These are phyloP conservation scores for Penicillium arizonense DNA, from an alignment of 495 filamentous ascomycete genomes.

Conservation along the genomic window DNA sequence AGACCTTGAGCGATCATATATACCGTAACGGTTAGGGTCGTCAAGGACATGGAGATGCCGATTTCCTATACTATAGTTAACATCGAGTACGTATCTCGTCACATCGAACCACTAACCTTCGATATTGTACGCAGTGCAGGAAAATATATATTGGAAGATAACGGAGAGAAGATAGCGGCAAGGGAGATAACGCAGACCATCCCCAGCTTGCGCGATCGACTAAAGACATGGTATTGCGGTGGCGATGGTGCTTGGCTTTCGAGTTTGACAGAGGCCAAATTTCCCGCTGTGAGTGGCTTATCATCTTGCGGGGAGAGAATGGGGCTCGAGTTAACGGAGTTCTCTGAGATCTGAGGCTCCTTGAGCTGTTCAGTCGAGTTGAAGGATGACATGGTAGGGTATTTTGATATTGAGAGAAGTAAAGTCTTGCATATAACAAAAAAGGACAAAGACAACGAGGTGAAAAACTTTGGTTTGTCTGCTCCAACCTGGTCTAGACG, in stretches of 20 bases:
- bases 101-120: conserved; percentile 21
- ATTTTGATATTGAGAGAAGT: neutral
- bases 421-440: conserved; percentile 1
- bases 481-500: too few species aligned
- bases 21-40: conserved; percentile 37
- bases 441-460: neutral
- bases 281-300: conserved; percentile 14
- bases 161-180: conserved; percentile 54
- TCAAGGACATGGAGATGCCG: conserved; percentile 31
- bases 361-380: conserved; percentile 13
- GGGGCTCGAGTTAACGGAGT: conserved; percentile 18
- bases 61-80: conserved; percentile 18
- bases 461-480: too few species aligned
- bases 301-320: conserved; percentile 16
- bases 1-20: conserved; percentile 49
- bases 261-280: conserved; percentile 22
- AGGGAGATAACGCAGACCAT: conserved; percentile 61
- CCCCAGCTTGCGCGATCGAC: conserved; percentile 53
- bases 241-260: conserved; percentile 14
- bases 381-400: conserved; percentile 9
- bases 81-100: too few species aligned
- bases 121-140: conserved; percentile 55
- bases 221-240: conserved; percentile 55
- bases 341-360: conserved; percentile 7
- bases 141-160: conserved; percentile 80